These are phyloP conservation scores for Mycena metata DNA, from an alignment of 768 basidiomycete genomes.

Conservation along the genomic window DNA sequence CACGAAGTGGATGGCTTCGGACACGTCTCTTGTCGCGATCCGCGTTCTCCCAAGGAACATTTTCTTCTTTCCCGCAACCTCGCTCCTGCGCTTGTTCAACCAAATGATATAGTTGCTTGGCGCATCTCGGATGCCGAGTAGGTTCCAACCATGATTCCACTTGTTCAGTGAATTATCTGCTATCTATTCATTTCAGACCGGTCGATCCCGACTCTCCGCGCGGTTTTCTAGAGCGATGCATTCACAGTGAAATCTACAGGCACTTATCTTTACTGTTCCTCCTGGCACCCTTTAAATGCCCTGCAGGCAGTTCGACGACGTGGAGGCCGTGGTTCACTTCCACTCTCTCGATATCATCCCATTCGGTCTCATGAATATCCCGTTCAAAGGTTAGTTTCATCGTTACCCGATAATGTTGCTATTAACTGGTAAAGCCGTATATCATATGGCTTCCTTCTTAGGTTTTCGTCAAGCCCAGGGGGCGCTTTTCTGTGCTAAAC, in stretches of 20 bases:
- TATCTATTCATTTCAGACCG: conserved; percentile 11
- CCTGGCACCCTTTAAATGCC: neutral
- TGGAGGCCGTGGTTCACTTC: conserved; percentile 36
- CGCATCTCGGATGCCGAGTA: conserved; percentile 35
- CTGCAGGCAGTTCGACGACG: conserved; percentile 34
- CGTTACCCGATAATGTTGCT: too few species aligned
- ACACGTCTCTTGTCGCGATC: conserved; percentile 40
- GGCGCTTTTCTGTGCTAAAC: neutral
- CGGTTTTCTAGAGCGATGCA: conserved; percentile 38
- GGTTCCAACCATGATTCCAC: neutral
- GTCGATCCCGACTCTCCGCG: conserved; percentile 30
- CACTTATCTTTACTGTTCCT: neutral
- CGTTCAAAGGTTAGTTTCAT: conserved; percentile 18
- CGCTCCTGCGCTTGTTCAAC: conserved; percentile 33
- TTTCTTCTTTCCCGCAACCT: conserved; percentile 37
- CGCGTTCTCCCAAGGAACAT: conserved; percentile 33
- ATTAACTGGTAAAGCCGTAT: conserved; percentile 10
- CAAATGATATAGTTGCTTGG: conserved; percentile 35
- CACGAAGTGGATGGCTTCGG: conserved; percentile 36
- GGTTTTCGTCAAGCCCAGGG: neutral
- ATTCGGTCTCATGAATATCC: conserved; percentile 31
- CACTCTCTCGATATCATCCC: conserved; percentile 37
- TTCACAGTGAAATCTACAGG: conserved; percentile 41
- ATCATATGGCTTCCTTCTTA: conserved; percentile 38
- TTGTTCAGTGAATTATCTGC: too few species aligned